Evolutionary conservation across 2,329 filamentous ascomycete species (phyloP).

Genomic region (Fusarium hostae): DNA sequence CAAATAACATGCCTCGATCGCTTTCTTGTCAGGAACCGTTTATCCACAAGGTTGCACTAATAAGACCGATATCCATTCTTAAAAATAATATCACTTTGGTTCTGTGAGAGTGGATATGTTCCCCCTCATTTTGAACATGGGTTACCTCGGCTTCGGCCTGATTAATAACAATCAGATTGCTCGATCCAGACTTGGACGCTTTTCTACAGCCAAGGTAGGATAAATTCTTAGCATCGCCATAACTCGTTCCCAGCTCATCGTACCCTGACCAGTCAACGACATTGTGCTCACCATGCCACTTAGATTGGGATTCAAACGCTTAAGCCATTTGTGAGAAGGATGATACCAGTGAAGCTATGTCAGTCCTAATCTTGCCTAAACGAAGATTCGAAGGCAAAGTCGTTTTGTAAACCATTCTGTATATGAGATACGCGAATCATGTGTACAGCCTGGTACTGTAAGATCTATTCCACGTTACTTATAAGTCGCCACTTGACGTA

Average conservation of each 20-base stretch:
- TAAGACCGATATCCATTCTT: neutral
- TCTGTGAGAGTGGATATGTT: neutral
- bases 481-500: too few relatives aligned
- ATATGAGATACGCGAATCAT: too few relatives aligned
- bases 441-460: too few relatives aligned
- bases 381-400: neutral
- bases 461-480: too few relatives aligned
- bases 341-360: neutral
- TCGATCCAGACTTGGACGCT: neutral
- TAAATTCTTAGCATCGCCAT: neutral
- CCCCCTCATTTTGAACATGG: neutral
- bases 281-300: accelerated
- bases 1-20: neutral
- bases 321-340: neutral
- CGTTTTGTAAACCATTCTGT: accelerated
- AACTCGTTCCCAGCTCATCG: accelerated
- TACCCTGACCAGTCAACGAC: accelerated
- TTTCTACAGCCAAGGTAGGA: neutral
- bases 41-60: neutral
- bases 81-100: accelerated
- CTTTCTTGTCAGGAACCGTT: neutral
- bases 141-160: neutral
- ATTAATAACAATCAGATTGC: accelerated
- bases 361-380: neutral
- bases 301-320: accelerated